Evolutionary conservation across 2,329 filamentous ascomycete species (phyloP), one percentile per base, ranked within the genome.

Genomic region (Aureobasidium uvarum): DNA sequence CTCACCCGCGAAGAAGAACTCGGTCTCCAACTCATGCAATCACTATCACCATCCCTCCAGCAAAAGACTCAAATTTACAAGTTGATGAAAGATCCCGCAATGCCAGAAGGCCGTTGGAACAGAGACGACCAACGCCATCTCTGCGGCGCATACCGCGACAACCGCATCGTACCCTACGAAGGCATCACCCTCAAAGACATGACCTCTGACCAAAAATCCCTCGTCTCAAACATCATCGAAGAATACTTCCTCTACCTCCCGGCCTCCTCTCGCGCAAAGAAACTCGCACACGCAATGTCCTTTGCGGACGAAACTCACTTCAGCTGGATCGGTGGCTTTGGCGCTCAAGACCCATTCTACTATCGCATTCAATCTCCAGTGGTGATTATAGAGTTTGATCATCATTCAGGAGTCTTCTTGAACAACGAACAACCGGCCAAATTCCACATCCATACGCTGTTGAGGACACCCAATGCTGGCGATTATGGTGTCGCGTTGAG

Each of bases 41-140:
- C 80, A 31, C 78, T 91, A 0, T 70, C 77, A 0, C 66, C 75
- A 0, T 79, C 79, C 1, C 69, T 81, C 20, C 84, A 86, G 71
- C 46, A 72, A 0, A 72, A 74, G 1, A 86, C 86, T 0, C 85
- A 85, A 66, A 78, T 85, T 0, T 92, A 84, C 74, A 81, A 81
- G 62, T 69, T 80, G 0, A 81, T 92, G 77, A 80, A 83, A 28
- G 89, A 91, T 66, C 83, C 85, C 0, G 81, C 77, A 0, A 91
- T 92, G 89, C 85, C 83, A 2, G 77, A 78, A 58, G 87, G 86
- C 11, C 83, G 89, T 8, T 93, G 89, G 89, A 93, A 93, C 74
- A 87, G 87, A 69, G 89, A 92, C 71, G 90, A 94, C 74, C 89
- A 93, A 77, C 83, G 90, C 6, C 90, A 93, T 71, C 74, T 92